Percentiles rank a stretch among this genome's conserved stretches.
Evolutionary conservation across 1,284 basidiomycete species (phyloP).

Genomic region (Melampsora americana): DNA sequence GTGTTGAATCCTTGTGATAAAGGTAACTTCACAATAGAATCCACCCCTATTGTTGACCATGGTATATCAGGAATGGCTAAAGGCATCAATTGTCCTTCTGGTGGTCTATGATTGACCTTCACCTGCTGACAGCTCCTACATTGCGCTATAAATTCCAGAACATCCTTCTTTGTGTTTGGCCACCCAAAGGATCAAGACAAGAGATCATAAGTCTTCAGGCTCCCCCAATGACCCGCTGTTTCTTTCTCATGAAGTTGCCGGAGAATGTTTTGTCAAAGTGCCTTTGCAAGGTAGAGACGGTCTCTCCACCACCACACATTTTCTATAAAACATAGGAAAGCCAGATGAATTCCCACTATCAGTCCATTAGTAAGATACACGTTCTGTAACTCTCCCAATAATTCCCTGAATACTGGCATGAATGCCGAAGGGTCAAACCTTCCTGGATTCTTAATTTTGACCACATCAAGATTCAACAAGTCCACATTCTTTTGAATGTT

Average conservation of each 20-base stretch:
- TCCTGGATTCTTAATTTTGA: no score
- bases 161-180: not conserved
- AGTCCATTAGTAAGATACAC: no score
- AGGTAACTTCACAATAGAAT: slow-evolving; percentile 22
- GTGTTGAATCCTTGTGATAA: slow-evolving; percentile 54
- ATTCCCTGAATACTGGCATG: no score
- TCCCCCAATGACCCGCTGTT: not conserved
- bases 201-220: not conserved
- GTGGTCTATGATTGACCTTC: slow-evolving; percentile 53
- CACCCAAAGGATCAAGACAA: slow-evolving; percentile 6
- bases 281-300: not conserved
- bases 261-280: not conserved
- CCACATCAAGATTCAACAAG: no score
- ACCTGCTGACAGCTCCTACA: slow-evolving; percentile 54
- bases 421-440: no score
- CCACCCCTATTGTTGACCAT: no score
- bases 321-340: not conserved
- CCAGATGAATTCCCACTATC: no score
- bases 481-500: no score
- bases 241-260: not conserved
- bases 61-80: slow-evolving; percentile 50
- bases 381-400: no score
- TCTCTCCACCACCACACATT: not conserved
- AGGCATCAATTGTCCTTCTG: slow-evolving; percentile 55
- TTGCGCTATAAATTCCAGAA: not conserved